Base-by-base conservation (phyloP, 2,329 filamentous ascomycete genomes). In the Tolypocladium ophioglossoides region DNA sequence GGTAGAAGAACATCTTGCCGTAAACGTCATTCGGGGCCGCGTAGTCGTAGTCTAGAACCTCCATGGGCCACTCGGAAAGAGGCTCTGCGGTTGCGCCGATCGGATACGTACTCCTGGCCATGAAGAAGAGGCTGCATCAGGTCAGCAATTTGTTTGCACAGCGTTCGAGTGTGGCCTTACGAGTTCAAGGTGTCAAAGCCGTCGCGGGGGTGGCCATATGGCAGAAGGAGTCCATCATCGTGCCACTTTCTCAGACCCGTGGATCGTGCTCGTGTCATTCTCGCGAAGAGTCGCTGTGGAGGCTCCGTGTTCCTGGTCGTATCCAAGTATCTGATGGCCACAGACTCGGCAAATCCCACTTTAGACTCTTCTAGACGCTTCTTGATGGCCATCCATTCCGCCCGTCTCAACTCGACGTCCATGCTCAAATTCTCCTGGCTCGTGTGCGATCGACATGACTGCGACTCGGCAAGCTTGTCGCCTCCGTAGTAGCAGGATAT, bases 1-100 rank as follows among this genome's bases (percentile, higher is more conserved):
- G 48, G n/a, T 62, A 66, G 53, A 59, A 63, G 14, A 62, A 64
- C 59, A 65, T 59, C 52, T 64, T 65, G 27, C 65, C 64, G 51
- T 66, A 66, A 5, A 62, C 56, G 48, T 66, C 65, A 11, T 63
- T 62, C 12, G 44, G 27, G 1, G 63, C 58, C 20, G 55, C 54
- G 12, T 56, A 55, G 14, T 38, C 3, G 27, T 58, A 55, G 12
- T 64, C 62, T 11, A 64, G 54, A 2, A 65, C 30, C 38, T 61
- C 59, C 55, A 65, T 64, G 2, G 64, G 59, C 64, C 65, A 67
- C 44, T 67, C 65, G 0, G 56, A 50, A 12, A 67, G 55, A 7
- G 65, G 64, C 47, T 67, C 65, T 4, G 47, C 44, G 2, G 57
- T 55, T 3, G 58, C 52, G 12, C 59, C 60, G 0, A 8, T 0